These are phyloP conservation scores for Clitoria ternatea DNA, from an alignment of 306 rosid species.

Conservation along the genomic window DNA sequence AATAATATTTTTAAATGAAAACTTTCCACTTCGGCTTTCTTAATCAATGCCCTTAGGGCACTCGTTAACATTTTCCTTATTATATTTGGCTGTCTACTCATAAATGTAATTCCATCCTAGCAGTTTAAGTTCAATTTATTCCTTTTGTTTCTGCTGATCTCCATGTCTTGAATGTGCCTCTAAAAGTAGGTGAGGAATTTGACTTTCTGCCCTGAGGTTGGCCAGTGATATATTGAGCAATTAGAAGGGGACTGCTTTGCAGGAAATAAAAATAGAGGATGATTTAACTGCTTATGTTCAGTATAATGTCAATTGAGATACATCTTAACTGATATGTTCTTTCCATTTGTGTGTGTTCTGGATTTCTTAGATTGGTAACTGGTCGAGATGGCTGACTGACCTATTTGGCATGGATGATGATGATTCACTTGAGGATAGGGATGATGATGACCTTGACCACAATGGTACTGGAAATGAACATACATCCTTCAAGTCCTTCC, in stretches of 20 bases:
- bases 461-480: slow-evolving; percentile 42
- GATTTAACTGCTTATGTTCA: neutral
- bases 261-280: neutral
- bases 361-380: slow-evolving; percentile 79
- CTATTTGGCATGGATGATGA: slow-evolving; percentile 76
- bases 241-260: neutral
- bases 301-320: neutral
- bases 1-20: too few species aligned
- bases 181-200: neutral
- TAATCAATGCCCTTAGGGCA: too few species aligned
- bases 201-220: neutral
- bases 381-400: slow-evolving; percentile 95
- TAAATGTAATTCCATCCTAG: slow-evolving; percentile 7
- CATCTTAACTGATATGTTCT: neutral
- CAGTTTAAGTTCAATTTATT: neutral
- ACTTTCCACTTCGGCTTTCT: too few species aligned
- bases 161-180: neutral
- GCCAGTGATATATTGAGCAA: neutral
- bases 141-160: neutral
- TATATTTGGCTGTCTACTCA: neutral
- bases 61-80: too few species aligned
- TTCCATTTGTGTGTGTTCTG: slow-evolving; percentile 24
- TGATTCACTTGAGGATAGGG: slow-evolving; percentile 46
- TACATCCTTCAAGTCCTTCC: slow-evolving; percentile 72
- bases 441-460: slow-evolving; percentile 35